Percentiles rank a stretch among this genome's conserved stretches.
These are phyloP conservation scores for Ascochyta pisi DNA, from an alignment of 2,329 filamentous ascomycete species.

Conservation along the genomic window DNA sequence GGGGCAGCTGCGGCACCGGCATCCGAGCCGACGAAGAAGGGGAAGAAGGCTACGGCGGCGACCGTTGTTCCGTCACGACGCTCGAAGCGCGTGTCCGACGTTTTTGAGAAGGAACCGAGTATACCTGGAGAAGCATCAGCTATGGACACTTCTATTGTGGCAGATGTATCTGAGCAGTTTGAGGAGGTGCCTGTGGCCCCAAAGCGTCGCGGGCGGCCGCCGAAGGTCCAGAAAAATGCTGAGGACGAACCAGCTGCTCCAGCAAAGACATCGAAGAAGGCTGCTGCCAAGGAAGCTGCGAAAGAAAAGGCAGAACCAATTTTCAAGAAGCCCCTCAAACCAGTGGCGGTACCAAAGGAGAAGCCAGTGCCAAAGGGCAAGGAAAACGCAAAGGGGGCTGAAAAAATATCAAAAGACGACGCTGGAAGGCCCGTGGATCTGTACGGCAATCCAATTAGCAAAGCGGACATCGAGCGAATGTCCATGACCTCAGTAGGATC, in stretches of 20 bases:
- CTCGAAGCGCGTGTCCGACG: slow-evolving; percentile 39
- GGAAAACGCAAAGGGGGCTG: slow-evolving; percentile 11
- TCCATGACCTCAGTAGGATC: slow-evolving; percentile 41
- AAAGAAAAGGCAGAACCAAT: slow-evolving; percentile 23
- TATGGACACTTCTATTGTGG: slow-evolving; percentile 6
- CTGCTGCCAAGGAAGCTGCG: slow-evolving; percentile 2
- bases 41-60: slow-evolving; percentile 28
- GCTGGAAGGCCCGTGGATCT: slow-evolving; percentile 41
- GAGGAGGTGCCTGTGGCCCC: slow-evolving; percentile 25
- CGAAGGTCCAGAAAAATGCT: slow-evolving; percentile 26
- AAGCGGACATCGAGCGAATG: slow-evolving; percentile 43
- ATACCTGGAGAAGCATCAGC: slow-evolving; percentile 35
- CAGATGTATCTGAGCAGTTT: slow-evolving; percentile 34
- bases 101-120: slow-evolving; percentile 38
- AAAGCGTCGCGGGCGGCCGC: slow-evolving; percentile 38
- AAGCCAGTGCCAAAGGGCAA: slow-evolving; percentile 23
- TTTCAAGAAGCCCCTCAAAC: slow-evolving; percentile 39
- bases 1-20: slow-evolving; percentile 18
- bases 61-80: slow-evolving; percentile 27
- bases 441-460: slow-evolving; percentile 41
- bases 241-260: slow-evolving; percentile 20
- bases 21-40: slow-evolving; percentile 25
- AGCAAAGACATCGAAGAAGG: slow-evolving; percentile 12
- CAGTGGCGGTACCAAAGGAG: slow-evolving; percentile 32
- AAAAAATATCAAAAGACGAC: slow-evolving; percentile 19